A percentile compares a stretch with the other conserved stretches of the same genome.
Conservation (phyloP, 2,329 filamentous ascomycete genomes). For the Zymoseptoria tritici region DNA sequence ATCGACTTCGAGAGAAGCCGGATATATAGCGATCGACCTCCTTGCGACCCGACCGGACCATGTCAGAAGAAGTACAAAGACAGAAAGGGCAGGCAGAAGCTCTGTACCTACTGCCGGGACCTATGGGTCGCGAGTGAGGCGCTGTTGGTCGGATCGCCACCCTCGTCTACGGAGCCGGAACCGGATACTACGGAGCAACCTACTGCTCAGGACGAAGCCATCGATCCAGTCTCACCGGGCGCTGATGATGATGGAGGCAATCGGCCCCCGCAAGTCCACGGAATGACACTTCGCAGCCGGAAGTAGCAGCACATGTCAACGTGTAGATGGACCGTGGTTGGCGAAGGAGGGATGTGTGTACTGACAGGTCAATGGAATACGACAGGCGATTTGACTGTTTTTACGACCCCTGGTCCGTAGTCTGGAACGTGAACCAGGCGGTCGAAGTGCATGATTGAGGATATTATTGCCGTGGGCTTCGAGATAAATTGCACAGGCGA, state of each 20-base stretch:
- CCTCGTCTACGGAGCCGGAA: background rate
- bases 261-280: background rate
- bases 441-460: background rate
- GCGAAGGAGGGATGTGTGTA: too few species aligned
- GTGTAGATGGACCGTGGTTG: background rate
- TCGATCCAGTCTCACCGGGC: background rate
- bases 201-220: background rate
- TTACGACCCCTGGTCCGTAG: constrained; percentile 49
- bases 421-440: constrained; percentile 6
- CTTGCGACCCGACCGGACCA: background rate
- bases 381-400: constrained; percentile 44
- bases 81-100: background rate
- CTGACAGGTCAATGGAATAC: constrained; percentile 45
- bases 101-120: background rate
- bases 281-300: background rate
- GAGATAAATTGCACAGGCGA: background rate
- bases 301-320: background rate
- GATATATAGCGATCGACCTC: background rate
- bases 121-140: background rate
- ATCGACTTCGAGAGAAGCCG: background rate
- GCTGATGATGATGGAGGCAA: background rate
- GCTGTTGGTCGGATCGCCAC: background rate
- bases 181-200: background rate
- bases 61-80: background rate
- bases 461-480: background rate